Evolutionary conservation across 2,329 filamentous ascomycete species (phyloP).

Genomic region (Sclerotinia spermophila): DNA sequence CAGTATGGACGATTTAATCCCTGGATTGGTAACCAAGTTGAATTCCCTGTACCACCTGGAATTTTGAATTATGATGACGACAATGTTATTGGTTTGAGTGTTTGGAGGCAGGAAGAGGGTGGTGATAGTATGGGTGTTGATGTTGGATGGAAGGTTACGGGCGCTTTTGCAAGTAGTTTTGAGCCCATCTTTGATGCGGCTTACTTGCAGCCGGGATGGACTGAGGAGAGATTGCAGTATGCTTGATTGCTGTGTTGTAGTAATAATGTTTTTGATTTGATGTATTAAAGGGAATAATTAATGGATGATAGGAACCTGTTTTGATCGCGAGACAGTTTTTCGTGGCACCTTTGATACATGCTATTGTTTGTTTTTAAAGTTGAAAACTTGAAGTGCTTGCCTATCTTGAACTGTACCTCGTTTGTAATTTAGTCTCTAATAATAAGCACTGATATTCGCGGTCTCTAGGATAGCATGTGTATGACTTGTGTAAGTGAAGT

Average conservation of each 20-base stretch:
- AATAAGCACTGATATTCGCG: background rate
- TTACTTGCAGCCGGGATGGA: conserved; percentile 14
- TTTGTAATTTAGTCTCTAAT: background rate
- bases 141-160: conserved; percentile 14
- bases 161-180: conserved; percentile 17
- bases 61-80: conserved; percentile 18
- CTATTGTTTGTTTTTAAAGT: background rate
- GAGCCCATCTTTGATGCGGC: conserved; percentile 14
- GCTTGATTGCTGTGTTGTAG: background rate
- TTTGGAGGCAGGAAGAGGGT: conserved; percentile 14
- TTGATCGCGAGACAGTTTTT: background rate
- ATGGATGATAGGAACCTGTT: background rate
- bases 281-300: background rate
- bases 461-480: background rate
- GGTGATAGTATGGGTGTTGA: conserved; percentile 4
- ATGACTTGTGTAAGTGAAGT: background rate
- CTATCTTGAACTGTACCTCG: background rate
- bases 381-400: too few relatives aligned
- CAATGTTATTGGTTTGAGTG: conserved; percentile 18
- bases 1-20: conserved; percentile 19
- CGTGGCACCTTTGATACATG: background rate
- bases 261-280: background rate
- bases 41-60: conserved; percentile 19
- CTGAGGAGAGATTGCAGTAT: conserved; percentile 13
- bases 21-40: conserved; percentile 17